Conservation (phyloP, 208 protist species). For the Entamoeba histolytica region DNA sequence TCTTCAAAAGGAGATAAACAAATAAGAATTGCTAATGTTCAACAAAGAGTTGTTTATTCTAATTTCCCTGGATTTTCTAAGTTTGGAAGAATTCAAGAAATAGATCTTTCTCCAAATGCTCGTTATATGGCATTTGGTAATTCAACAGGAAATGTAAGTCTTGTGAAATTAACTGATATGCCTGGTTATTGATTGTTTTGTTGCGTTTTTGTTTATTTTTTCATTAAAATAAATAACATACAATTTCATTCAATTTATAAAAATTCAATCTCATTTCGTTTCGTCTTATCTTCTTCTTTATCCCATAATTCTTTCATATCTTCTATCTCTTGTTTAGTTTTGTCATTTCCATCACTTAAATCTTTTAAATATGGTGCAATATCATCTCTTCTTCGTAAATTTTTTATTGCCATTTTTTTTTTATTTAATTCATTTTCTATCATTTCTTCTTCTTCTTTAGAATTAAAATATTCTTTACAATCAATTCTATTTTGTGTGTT, state of each 20-base stretch:
- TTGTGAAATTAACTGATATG: no score
- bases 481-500: not conserved
- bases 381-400: not conserved
- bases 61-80: not conserved
- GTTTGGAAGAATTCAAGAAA: not conserved
- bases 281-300: not conserved
- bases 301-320: not conserved
- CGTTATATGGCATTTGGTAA: not conserved
- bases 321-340: not conserved
- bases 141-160: not conserved
- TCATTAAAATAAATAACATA: no score
- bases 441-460: not conserved
- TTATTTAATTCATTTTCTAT: not conserved
- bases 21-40: not conserved
- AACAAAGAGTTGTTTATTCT: not conserved
- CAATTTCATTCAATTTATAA: no score
- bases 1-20: not conserved
- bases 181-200: no score
- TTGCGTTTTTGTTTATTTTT: no score
- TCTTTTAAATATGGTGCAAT: not conserved
- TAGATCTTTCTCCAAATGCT: not conserved
- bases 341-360: not conserved
- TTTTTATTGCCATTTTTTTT: not conserved
- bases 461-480: not conserved
- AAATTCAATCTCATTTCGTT: no score